These are phyloP conservation scores for Irpex lacteus DNA, from an alignment of 1,284 basidiomycete genomes.

Conservation along the genomic window DNA sequence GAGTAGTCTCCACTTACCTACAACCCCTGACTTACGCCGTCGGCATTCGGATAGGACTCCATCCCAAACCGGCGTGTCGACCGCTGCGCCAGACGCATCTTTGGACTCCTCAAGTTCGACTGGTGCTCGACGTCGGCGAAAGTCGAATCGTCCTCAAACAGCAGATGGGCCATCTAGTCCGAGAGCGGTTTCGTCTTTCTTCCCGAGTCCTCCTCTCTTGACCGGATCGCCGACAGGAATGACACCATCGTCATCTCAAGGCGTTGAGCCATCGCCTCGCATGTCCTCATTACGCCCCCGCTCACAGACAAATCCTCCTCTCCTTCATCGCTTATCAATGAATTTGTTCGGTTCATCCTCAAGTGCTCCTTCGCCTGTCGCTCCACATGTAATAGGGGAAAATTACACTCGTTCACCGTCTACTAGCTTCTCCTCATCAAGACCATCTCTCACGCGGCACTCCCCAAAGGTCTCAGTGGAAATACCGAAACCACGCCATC, in stretches of 20 bases:
- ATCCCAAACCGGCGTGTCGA: constrained; percentile 8
- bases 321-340: constrained; percentile 69
- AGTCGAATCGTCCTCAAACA: constrained; percentile 26
- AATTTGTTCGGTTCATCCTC: constrained; percentile 55
- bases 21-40: constrained; percentile 39
- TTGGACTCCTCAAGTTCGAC: constrained; percentile 9
- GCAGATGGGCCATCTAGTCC: constrained; percentile 25
- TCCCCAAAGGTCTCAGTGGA: constrained; percentile 39
- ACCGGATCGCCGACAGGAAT: constrained; percentile 9
- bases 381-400: constrained; percentile 25
- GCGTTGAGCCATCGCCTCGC: constrained; percentile 11
- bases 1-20: neutral
- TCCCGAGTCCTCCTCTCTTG: constrained; percentile 12
- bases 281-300: constrained; percentile 40
- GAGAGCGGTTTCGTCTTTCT: constrained; percentile 12
- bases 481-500: constrained; percentile 46
- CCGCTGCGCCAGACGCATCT: constrained; percentile 12
- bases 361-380: constrained; percentile 31
- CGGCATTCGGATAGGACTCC: constrained; percentile 46
- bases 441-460: constrained; percentile 35
- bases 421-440: constrained; percentile 40
- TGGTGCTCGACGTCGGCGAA: constrained; percentile 15
- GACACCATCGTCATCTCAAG: neutral
- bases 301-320: constrained; percentile 67
- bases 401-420: constrained; percentile 29